Conservation (phyloP, 2,329 filamentous ascomycete genomes). For the Metarhizium guizhouense region DNA sequence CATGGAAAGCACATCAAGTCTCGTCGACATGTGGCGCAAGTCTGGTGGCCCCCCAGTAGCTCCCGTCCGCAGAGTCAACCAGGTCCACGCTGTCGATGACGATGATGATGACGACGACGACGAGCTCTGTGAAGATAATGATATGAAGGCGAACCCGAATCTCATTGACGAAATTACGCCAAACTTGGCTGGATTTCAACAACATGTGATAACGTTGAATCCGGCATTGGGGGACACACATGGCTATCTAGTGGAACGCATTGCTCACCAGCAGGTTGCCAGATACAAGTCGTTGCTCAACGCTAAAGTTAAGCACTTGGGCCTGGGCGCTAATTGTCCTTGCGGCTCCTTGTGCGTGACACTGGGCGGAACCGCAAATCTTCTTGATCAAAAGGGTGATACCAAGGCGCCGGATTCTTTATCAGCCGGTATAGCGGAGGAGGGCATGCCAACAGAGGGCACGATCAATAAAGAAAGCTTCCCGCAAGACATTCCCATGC, state of each 20-base stretch:
- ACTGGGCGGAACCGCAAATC: conserved; percentile 55
- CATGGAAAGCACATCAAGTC: conserved; percentile 31
- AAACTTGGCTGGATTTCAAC: conserved; percentile 65
- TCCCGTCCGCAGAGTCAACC: conserved; percentile 28
- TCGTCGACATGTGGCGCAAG: conserved; percentile 43
- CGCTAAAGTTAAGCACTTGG: conserved; percentile 60
- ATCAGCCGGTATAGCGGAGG: conserved; percentile 46
- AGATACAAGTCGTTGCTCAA: conserved; percentile 72
- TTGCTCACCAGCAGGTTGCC: conserved; percentile 70
- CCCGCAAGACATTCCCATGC: conserved; percentile 70
- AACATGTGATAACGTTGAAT: conserved; percentile 65
- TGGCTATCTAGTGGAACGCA: conserved; percentile 64
- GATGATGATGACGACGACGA: conserved; percentile 50
- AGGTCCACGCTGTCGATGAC: conserved; percentile 7
- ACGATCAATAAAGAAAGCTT: conserved; percentile 66
- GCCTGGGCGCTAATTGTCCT: conserved; percentile 51
- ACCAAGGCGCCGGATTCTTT: conserved; percentile 49
- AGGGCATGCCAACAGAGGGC: conserved; percentile 60
- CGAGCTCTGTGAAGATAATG: conserved; percentile 45
- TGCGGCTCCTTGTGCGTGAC: conserved; percentile 55
- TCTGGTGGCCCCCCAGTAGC: conserved; percentile 46
- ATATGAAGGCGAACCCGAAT: conserved; percentile 50
- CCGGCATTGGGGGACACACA: conserved; percentile 52
- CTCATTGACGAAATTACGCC: conserved; percentile 61
- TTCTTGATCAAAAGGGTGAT: conserved; percentile 52